Evolutionary conservation across 345 rosid genomes (phyloP).

Genomic region (Bruguiera sexangula): DNA sequence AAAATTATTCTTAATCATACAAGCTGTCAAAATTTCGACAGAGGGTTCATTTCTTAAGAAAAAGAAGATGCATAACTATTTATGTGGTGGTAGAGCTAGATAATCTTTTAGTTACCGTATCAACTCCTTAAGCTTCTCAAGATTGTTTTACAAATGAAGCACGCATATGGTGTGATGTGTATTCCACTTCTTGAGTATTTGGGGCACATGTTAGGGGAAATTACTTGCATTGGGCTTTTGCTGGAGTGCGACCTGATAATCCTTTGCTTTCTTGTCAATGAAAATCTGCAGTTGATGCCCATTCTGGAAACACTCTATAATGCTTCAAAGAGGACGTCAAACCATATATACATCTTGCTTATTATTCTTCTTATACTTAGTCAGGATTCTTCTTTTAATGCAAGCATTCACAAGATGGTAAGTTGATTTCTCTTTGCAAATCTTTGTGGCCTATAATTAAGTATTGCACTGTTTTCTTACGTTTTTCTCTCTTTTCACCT

Average conservation of each 20-base stretch:
- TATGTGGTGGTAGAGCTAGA: no score
- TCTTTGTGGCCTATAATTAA: constrained; percentile 7
- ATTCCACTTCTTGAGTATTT: neutral
- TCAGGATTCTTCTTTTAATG: constrained; percentile 92
- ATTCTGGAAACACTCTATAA: constrained; percentile 86
- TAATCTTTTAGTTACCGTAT: no score
- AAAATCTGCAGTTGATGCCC: constrained; percentile 74
- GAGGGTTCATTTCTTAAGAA: no score
- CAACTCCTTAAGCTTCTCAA: neutral
- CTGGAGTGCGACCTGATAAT: constrained; percentile 5
- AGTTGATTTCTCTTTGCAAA: constrained; percentile 2
- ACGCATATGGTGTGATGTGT: neutral
- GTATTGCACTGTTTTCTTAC: constrained; percentile 18
- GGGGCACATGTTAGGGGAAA: neutral
- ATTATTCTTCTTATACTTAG: constrained; percentile 96
- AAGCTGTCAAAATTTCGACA: no score
- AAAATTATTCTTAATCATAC: no score
- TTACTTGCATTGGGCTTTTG: neutral
- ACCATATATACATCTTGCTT: constrained; percentile 94
- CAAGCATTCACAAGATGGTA: constrained; percentile 94
- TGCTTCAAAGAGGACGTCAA: constrained; percentile 82
- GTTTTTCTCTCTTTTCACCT: neutral
- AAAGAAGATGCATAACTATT: no score
- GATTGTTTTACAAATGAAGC: neutral
- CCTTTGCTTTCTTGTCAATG: constrained; percentile 19